Percentiles rank a stretch among this genome's conserved stretches.
Conservation (phyloP, 1,284 basidiomycete species). For the Bondarzewia mesenterica region DNA sequence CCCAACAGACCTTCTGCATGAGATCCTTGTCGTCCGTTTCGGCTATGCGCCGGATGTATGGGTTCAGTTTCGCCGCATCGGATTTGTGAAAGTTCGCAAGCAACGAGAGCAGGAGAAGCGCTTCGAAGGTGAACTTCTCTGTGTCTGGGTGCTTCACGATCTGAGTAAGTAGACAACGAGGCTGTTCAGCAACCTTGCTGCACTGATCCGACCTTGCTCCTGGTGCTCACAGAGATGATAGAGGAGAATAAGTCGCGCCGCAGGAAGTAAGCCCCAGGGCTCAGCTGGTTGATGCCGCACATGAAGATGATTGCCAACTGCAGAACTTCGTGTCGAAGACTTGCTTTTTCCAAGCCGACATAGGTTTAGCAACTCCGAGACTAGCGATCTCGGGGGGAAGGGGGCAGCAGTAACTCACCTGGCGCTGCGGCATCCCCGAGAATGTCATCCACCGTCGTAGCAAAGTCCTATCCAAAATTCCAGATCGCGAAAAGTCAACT, state of each 20-base stretch:
- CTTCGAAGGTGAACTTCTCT: slow-evolving; percentile 49
- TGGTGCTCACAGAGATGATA: slow-evolving; percentile 34
- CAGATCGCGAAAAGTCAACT: not conserved
- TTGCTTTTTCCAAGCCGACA: slow-evolving; percentile 25
- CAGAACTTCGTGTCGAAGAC: slow-evolving; percentile 42
- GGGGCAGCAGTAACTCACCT: slow-evolving; percentile 32
- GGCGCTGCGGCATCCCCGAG: slow-evolving; percentile 35
- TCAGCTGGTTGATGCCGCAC: slow-evolving; percentile 51
- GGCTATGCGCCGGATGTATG: slow-evolving; percentile 45
- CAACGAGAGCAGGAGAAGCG: slow-evolving; percentile 43
- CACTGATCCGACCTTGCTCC: not conserved
- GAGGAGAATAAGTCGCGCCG: slow-evolving; percentile 50
- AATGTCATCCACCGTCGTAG: slow-evolving; percentile 34
- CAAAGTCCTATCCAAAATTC: slow-evolving; percentile 33
- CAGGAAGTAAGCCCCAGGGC: slow-evolving; percentile 61
- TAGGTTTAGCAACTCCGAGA: too few relatives aligned
- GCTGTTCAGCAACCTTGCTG: not conserved
- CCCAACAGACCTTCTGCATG: slow-evolving; percentile 49
- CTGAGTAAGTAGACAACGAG: slow-evolving; percentile 26
- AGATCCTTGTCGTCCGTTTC: slow-evolving; percentile 38
- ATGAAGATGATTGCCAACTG: slow-evolving; percentile 49
- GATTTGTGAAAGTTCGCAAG: slow-evolving; percentile 63
- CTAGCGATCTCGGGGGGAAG: too few relatives aligned
- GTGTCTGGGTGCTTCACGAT: slow-evolving; percentile 46
- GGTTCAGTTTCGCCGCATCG: slow-evolving; percentile 57